Percentiles rank a stretch among this genome's conserved stretches.
Evolutionary conservation across 805 yeast genomes (phyloP).

Genomic region (Pichia paraexigua): DNA sequence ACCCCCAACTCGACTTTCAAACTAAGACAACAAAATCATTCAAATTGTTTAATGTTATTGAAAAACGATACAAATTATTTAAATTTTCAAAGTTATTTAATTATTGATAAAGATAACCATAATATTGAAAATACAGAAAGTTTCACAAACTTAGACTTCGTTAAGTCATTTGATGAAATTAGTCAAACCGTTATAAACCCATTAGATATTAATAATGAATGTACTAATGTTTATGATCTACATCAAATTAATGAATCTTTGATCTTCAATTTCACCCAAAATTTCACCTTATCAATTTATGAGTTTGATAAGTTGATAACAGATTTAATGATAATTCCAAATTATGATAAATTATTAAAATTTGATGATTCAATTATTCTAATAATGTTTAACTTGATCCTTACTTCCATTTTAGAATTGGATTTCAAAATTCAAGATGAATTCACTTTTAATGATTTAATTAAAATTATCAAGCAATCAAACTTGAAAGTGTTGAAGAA

Average conservation of each 20-base stretch:
- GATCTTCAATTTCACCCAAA: neutral
- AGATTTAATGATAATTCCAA: neutral
- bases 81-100: slow-evolving; percentile 7
- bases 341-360: neutral
- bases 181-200: neutral
- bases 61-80: slow-evolving; percentile 1
- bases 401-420: neutral
- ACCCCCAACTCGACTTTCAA: slow-evolving; percentile 51
- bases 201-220: neutral
- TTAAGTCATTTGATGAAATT: neutral
- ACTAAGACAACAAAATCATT: slow-evolving; percentile 74
- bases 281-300: neutral
- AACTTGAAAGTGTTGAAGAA: neutral
- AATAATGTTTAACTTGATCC: neutral
- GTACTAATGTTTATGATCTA: neutral
- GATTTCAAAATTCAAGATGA: neutral
- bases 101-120: slow-evolving; percentile 1
- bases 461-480: neutral
- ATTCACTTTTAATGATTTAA: neutral
- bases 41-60: slow-evolving; percentile 67
- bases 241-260: neutral
- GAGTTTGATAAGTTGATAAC: neutral
- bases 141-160: neutral
- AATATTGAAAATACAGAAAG: neutral
- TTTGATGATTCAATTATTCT: neutral